Base-by-base conservation (phyloP, 805 yeast species). In the Metschnikowia henanensis region DNA sequence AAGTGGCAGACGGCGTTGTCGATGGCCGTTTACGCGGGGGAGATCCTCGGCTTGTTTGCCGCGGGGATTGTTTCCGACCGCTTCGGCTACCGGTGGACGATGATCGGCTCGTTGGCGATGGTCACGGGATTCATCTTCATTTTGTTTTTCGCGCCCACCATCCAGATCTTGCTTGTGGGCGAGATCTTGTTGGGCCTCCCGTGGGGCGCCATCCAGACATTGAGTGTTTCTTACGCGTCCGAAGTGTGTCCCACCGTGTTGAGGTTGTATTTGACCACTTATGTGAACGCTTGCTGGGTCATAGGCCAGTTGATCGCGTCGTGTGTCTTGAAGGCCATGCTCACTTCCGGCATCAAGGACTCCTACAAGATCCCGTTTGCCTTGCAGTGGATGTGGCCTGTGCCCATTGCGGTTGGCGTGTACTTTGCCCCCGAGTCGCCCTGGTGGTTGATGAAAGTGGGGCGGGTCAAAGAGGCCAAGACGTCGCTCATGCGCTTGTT, bases 11-110 rank as follows among this genome's bases (percentile, higher is more conserved):
- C 70, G 18, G 64, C 67, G 5, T 56, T 72, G 21, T 49, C 67
- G n/a, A 65, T 65, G 68, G 48, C 54, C n/a, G 41, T 33, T 19
- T 46, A 51, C 43, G 58, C 59, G 31, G 66, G 72, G 46, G 54
- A 62, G 20, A 62, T 78, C 37, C 45, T 75, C 18, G 83, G 81
- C 20, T 65, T 76, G 43, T 66, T 69, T 41, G 40, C 65, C 35
- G 72, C 73, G 23, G 80, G 80, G 43, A 49, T 62, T 38, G 54
- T 72, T 22, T 69, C 73, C 19, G 80, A 77, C 46, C 55, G 59
- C 30, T 59, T 66, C 47, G 83, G 83, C 6, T 68, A 76, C 56
- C 68, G 70, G 41, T 61, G 59, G 56, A 68, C 73, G 10, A 49
- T 72, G 41, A 55, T 70, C 21, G 50, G 46, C 6, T 51, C 63